Conservation (phyloP, 257 asterid species). For the Asclepias syriaca region DNA sequence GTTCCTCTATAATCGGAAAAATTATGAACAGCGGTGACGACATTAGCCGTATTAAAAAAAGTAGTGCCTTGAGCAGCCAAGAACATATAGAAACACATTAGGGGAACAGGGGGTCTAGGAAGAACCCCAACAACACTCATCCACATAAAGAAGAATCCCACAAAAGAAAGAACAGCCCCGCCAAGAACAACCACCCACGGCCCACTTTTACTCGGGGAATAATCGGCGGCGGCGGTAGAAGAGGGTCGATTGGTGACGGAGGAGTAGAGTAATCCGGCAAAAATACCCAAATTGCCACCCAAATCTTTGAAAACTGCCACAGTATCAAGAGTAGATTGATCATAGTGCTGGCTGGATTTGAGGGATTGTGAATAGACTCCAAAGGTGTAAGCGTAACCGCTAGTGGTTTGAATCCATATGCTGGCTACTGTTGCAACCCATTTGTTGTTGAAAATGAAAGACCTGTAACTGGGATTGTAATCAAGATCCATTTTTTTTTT, state of each 20-base stretch:
- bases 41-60: conserved; percentile 78
- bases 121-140: conserved; percentile 65
- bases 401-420: conserved; percentile 38
- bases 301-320: conserved; percentile 80
- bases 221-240: background rate
- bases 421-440: conserved; percentile 37
- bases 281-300: conserved; percentile 72
- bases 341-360: conserved; percentile 35
- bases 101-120: conserved; percentile 50
- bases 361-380: conserved; percentile 28
- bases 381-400: conserved; percentile 39
- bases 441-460: conserved; percentile 26
- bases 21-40: conserved; percentile 78
- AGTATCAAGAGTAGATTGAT: conserved; percentile 77
- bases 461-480: conserved; percentile 30
- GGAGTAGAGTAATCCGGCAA: conserved; percentile 76
- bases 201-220: conserved; percentile 24
- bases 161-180: conserved; percentile 66
- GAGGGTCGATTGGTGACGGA: conserved; percentile 14
- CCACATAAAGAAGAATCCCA: conserved; percentile 87
- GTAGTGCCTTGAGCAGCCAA: conserved; percentile 84
- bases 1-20: conserved; percentile 71
- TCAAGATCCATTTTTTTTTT: conserved; percentile 28
- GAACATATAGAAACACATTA: conserved; percentile 70
- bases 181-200: conserved; percentile 70